phyloP scores from a whole-genome alignment of 257 asterid species.

The Handroanthus guayacan region DNA sequence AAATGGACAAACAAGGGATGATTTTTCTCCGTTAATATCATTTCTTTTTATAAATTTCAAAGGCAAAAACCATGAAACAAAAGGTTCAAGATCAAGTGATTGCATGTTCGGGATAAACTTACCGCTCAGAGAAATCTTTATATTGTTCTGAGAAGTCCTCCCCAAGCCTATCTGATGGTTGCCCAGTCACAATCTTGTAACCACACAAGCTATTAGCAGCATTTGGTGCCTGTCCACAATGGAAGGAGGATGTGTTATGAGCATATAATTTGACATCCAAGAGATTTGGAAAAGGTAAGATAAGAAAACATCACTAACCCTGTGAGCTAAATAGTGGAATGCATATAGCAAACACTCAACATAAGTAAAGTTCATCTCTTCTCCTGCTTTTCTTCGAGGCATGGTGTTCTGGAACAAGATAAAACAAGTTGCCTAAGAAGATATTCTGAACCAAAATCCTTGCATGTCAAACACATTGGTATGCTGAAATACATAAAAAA shows the following conservation, averaged over 20 bases:
- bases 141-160: conserved; percentile 87
- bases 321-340: conserved; percentile 87
- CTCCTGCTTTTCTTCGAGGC: conserved; percentile 85
- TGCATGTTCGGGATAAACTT: conserved; percentile 32
- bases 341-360: conserved; percentile 90
- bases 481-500: conserved; percentile 18
- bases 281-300: conserved; percentile 29
- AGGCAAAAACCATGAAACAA: neutral
- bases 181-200: conserved; percentile 96
- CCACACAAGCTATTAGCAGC: conserved; percentile 92
- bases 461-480: conserved; percentile 10
- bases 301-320: conserved; percentile 54
- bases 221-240: conserved; percentile 78
- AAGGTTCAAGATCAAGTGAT: conserved; percentile 20
- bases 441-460: conserved; percentile 26
- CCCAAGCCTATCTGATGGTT: conserved; percentile 97
- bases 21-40: conserved; percentile 13
- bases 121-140: conserved; percentile 86
- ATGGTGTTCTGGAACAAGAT: conserved; percentile 68
- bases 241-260: conserved; percentile 35
- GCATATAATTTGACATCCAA: conserved; percentile 20
- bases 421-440: conserved; percentile 32
- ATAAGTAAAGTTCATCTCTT: conserved; percentile 86
- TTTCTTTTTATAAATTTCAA: neutral
- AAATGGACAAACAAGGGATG: neutral